Base-by-base conservation (phyloP, 208 protist genomes). In the Crithidia thermophila region DNA sequence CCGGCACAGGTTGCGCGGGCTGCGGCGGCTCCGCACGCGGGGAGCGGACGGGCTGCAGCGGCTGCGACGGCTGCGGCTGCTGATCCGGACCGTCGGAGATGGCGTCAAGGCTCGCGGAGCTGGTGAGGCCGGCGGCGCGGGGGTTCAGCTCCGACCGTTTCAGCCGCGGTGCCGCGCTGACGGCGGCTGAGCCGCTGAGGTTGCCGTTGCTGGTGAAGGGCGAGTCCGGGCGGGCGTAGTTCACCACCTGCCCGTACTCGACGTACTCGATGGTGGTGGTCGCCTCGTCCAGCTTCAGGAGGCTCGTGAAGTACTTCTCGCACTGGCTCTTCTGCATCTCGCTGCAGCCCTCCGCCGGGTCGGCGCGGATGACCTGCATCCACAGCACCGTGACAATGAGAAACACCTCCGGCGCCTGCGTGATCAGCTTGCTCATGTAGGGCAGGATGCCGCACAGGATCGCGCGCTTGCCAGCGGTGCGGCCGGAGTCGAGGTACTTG, bases 381-480 rank as follows among this genome's bases (percentile, higher is more conserved):
- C 91, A 96, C 37, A 96, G 67, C 50, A 92, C 77, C 65, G 79
- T 89, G 28, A 90, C 75, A 37, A 94, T 79, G 3, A 94, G 72
- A 51, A 90, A 90, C 13, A 89, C 79, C 27, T 95, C 84, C 3
- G 88, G 90, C n/a, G 67, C 70, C 47, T 88, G 77, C 47, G 88
- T 87, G 23, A 99, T 85, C 18, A 99, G 88, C 69, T 98, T 98
- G 31, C 98, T 85, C 23, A 99, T 84, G 82, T 99, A 99, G 11
- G 98, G 98, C 53, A 99, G 94, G 49, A 99, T 96, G 53, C 98
- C 98, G 62, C 99, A 98, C 16, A 91, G 82, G 27, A 99, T 93
- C 9, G 90, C 88, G 30, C 95, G 79, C 70, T 96, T 94, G 43
- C 99, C 98, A 0, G 98, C 98, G 79, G 93, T 99, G 13, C 91